Evolutionary conservation across 2,329 filamentous ascomycete species (phyloP), one percentile per base, ranked within the genome.

Genomic region (Colletotrichum brevisporum): DNA sequence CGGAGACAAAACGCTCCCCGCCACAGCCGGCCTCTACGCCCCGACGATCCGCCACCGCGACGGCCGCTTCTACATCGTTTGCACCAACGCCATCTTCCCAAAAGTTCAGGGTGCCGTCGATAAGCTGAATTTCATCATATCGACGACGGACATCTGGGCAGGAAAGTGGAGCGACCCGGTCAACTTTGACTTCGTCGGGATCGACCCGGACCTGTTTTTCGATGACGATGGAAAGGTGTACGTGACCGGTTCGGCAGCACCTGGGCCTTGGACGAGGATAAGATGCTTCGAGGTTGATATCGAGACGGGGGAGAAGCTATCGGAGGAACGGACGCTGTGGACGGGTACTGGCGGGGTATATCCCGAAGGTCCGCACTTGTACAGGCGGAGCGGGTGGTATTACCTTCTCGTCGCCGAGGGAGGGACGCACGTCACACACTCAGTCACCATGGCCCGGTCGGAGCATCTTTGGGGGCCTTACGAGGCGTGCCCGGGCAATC

Each of bases 181-280:
- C 2, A 71, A 73, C 41, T 75, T 82, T 12, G 71, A 76, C 15
- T 79, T 79, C 60, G 72, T 71, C 27, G 73, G 76, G 39, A 81
- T 82, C 56, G 80, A 82, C 67, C 80, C 80, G 43, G 78, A 77
- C 36, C 78, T 81, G 53, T 80, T 80, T 67, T 77, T 82, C 69
- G 80, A 83, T 65, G 80, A 82, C 59, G 79, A 82, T 54, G 81
- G 78, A 41, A 80, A 82, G 67, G 81, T 80, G 0, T 83, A 82
- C 73, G 72, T 83, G 21, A 45, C 8, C 50, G 57, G 51, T 8
- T 55, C 8, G 27, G n/a, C 54, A 6, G 36, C 18, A 6, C 58
- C 27, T 12, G 47, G 51, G 72, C 76, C 50, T 9, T 51, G 39
- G 72, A 69, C 74, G 54, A 18, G 68, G 62, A 74, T 77, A 9